Evolutionary conservation across 257 asterid species (phyloP).

Genomic region (Nicotiana benthamiana): DNA sequence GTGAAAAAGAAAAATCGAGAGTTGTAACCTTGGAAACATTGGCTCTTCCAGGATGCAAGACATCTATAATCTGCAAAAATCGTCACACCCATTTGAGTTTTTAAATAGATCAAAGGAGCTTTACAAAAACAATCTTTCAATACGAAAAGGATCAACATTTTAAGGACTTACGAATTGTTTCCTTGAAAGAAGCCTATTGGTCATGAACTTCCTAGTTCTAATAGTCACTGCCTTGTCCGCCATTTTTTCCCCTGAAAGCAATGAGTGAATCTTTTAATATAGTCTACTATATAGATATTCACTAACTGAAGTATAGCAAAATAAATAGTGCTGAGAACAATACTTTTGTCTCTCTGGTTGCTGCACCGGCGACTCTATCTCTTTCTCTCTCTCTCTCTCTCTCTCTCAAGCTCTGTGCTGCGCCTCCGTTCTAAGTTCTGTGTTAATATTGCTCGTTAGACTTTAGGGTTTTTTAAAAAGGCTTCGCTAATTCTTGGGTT

Average conservation of each 20-base stretch:
- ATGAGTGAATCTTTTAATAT: not conserved
- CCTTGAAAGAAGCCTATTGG: conserved; percentile 79
- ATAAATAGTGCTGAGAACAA: not conserved
- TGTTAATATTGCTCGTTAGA: not conserved
- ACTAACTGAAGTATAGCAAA: not conserved
- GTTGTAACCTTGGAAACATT: conserved; percentile 76
- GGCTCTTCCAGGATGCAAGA: conserved; percentile 85
- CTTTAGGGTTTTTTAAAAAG: not conserved
- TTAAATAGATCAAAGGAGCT: not conserved
- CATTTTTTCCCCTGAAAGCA: conserved; percentile 27
- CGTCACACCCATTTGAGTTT: not conserved
- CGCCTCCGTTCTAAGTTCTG: not conserved
- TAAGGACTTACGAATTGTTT: conserved; percentile 59
- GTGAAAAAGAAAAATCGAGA: not conserved
- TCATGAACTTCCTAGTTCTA: conserved; percentile 85
- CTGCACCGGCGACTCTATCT: not conserved
- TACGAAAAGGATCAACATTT: not conserved
- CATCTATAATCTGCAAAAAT: conserved; percentile 55
- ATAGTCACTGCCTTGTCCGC: conserved; percentile 94
- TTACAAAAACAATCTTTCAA: not conserved
- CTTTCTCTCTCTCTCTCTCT: not conserved
- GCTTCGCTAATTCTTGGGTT: not conserved
- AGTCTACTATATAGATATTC: not conserved
- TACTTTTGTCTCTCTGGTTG: not conserved
- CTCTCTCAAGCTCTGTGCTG: not conserved